Evolutionary conservation across 1,284 basidiomycete genomes (phyloP).

Genomic region (Tranzscheliella williamsii): DNA sequence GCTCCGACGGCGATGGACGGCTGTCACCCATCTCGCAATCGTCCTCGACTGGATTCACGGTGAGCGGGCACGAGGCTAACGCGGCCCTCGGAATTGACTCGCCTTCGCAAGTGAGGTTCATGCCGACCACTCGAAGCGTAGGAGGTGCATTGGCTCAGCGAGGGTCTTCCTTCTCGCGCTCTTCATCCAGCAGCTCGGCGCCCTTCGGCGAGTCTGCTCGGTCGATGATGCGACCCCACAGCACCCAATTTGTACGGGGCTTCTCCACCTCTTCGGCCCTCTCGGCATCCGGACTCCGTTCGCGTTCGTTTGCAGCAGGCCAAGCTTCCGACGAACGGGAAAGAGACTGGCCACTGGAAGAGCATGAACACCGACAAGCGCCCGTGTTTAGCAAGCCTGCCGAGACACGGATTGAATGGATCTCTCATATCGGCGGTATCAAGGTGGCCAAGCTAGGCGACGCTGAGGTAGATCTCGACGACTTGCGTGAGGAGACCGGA

Average conservation of each 20-base stretch:
- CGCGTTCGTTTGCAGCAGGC: conserved; percentile 7
- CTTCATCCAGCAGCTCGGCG: not conserved
- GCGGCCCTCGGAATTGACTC: too few species aligned
- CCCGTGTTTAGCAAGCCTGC: conserved; percentile 43
- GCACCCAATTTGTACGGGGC: conserved; percentile 27
- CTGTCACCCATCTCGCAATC: conserved; percentile 24
- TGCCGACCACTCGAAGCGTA: too few species aligned
- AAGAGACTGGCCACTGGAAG: conserved; percentile 33
- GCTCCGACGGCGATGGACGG: conserved; percentile 21
- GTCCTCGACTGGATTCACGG: conserved; percentile 14
- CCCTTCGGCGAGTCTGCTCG: conserved; percentile 2
- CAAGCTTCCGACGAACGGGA: conserved; percentile 2
- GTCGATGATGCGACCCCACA: conserved; percentile 11
- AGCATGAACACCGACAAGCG: conserved; percentile 27
- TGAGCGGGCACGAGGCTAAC: not conserved
- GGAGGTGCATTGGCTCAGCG: too few species aligned
- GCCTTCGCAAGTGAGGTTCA: not conserved
- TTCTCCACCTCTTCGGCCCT: conserved; percentile 25
- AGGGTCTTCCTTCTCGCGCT: not conserved
- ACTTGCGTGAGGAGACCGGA: not conserved
- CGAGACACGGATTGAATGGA: conserved; percentile 54
- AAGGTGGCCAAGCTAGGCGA: conserved; percentile 40
- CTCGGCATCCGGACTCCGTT: conserved; percentile 22
- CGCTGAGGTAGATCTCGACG: conserved; percentile 17
- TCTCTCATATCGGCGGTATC: conserved; percentile 53